Conservation (phyloP, 192 early-diverging fungal species). For the Coemansia sp. region DNA sequence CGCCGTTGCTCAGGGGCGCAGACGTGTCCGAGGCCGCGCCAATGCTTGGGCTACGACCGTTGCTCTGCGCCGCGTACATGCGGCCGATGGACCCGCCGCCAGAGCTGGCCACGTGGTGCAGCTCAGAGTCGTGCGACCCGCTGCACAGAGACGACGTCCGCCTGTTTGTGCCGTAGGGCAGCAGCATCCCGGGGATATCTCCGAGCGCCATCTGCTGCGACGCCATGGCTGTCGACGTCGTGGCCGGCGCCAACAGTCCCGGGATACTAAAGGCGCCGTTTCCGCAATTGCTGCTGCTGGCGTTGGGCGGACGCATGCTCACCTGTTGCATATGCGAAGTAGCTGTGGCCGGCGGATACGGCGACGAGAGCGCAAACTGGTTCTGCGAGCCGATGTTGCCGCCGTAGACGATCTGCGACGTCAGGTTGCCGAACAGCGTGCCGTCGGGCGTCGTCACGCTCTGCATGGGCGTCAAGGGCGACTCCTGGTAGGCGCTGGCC, state of each 20-base stretch:
- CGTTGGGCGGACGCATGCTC: constrained; percentile 12
- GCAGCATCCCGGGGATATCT: neutral
- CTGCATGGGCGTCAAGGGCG: constrained; percentile 26
- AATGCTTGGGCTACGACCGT: constrained; percentile 13
- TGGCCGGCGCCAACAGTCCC: neutral
- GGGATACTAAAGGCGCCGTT: neutral
- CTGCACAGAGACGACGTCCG: constrained; percentile 21
- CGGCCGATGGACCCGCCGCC: neutral
- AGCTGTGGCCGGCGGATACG: neutral
- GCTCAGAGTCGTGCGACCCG: constrained; percentile 12
- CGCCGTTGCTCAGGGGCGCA: neutral
- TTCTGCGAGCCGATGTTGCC: constrained; percentile 2
- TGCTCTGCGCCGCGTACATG: constrained; percentile 2
- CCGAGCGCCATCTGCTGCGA: constrained; percentile 7
- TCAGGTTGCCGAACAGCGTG: constrained; percentile 28
- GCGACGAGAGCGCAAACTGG: neutral
- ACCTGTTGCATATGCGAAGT: constrained; percentile 6
- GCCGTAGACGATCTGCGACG: constrained; percentile 35
- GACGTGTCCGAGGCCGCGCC: constrained; percentile 17
- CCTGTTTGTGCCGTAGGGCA: neutral
- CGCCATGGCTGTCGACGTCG: neutral
- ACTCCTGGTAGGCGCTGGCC: constrained; percentile 38
- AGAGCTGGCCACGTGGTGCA: constrained; percentile 5
- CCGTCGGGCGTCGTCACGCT: constrained; percentile 13
- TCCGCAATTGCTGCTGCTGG: neutral